Percentiles rank a stretch among this genome's conserved stretches.
phyloP scores from a whole-genome alignment of 1,284 basidiomycete species.

The Cronartium quercuum region DNA sequence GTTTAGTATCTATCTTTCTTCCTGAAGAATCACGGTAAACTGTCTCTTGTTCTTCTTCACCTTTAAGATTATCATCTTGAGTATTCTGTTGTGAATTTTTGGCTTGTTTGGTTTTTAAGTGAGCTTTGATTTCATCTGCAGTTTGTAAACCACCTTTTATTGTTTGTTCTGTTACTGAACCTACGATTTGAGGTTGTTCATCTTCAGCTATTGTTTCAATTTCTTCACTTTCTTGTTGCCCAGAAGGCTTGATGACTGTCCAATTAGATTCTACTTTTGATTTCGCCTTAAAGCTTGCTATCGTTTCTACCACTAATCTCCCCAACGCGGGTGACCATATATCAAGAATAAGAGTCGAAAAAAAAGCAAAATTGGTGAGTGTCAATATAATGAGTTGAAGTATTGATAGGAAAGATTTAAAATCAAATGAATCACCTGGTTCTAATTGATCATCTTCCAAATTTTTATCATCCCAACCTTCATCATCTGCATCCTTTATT shows the following conservation, averaged over 20 bases:
- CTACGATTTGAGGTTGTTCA: conserved; percentile 56
- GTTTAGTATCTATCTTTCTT: conserved; percentile 77
- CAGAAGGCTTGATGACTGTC: conserved; percentile 26
- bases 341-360: no score
- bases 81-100: conserved; percentile 42
- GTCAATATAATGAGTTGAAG: no score
- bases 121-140: conserved; percentile 56
- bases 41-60: conserved; percentile 70
- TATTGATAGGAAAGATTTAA: background rate
- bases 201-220: conserved; percentile 49
- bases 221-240: conserved; percentile 48
- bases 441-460: conserved; percentile 26
- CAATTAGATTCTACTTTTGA: conserved; percentile 25
- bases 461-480: conserved; percentile 38
- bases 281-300: conserved; percentile 35
- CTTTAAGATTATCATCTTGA: conserved; percentile 53
- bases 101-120: conserved; percentile 46
- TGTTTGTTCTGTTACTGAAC: conserved; percentile 64
- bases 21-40: conserved; percentile 88
- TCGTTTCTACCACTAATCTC: conserved; percentile 29
- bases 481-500: conserved; percentile 14
- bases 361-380: background rate
- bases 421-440: background rate
- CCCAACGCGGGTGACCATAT: no score
- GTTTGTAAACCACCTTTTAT: conserved; percentile 50